Percentiles rank a stretch among this genome's conserved stretches.
Evolutionary conservation across 2,329 filamentous ascomycete genomes (phyloP).

Genomic region (Aspergillus brasiliensis): DNA sequence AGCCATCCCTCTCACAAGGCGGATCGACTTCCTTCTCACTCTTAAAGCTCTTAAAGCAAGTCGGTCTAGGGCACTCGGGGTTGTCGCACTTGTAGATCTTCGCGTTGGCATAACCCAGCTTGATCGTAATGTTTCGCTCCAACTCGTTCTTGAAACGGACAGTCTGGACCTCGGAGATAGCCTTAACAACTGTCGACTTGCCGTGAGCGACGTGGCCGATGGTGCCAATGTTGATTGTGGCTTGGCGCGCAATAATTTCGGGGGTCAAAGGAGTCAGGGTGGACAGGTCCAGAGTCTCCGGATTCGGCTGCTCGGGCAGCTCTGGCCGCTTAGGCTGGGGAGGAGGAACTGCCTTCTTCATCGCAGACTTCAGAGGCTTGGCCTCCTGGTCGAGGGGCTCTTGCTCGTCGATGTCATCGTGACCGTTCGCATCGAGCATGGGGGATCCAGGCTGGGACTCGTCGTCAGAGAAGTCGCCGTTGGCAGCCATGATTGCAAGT

Average conservation of each 20-base stretch:
- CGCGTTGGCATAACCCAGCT: constrained; percentile 98
- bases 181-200: constrained; percentile 98
- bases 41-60: constrained; percentile 96
- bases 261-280: constrained; percentile 82
- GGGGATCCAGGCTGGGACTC: constrained; percentile 60
- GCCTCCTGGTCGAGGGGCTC: constrained; percentile 66
- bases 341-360: constrained; percentile 70
- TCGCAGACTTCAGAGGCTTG: constrained; percentile 76
- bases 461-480: constrained; percentile 58
- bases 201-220: constrained; percentile 99
- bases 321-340: constrained; percentile 63
- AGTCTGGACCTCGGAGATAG: constrained; percentile 97
- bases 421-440: constrained; percentile 55
- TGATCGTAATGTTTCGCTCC: constrained; percentile 99
- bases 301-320: constrained; percentile 89
- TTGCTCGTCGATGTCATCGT: constrained; percentile 74
- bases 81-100: constrained; percentile 99
- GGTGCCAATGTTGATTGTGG: constrained; percentile 98
- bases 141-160: constrained; percentile 99
- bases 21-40: constrained; percentile 99
- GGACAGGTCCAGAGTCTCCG: constrained; percentile 81
- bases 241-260: constrained; percentile 96
- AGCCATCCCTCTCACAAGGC: constrained; percentile 91
- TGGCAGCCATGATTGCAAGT: constrained; percentile 55
- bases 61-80: constrained; percentile 83